Base-by-base conservation (phyloP, 805 yeast genomes). In the Yarrowia divulgata region DNA sequence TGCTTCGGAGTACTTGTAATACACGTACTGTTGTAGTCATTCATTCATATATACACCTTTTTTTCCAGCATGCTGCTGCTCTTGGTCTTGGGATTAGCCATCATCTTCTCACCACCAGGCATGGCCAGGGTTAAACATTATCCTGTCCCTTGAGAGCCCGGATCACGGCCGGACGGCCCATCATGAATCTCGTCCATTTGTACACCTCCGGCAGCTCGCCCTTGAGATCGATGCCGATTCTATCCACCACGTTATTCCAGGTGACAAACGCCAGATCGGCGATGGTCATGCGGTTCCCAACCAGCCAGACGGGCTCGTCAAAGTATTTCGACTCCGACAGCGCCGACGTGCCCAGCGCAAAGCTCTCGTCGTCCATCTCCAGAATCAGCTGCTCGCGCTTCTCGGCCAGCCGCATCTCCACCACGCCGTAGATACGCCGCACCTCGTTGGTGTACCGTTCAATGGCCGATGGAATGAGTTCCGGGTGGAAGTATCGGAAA, bases 181-280 rank as follows among this genome's bases (percentile, higher is more conserved):
- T 90, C 97, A 93, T 91, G 75, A 88, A 88, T 77, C 90, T 89
- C 12, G 97, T 93, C 98, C 97, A 93, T 78, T 91, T 91, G 81
- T 91, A 93, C 58, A 93, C 97, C 80, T 93, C 98, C 1, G 97
- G 97, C 67, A 74, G 72, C 77, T 93, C 98, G 39, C 86, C 84
- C 77, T 90, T 89, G 74, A 93, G 85, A 75, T 90, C 91, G 71
- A 93, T 91, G 8, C 97, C 98, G 68, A 93, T 90, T 75, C 97
- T 84, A 77, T 91, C 97, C 68, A 93, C 97, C 18, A 93, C 97
- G 75, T 93, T 93, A 78, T 93, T 93, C 98, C 98, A 93, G 16
- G 98, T 97, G 37, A 93, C 97, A 80, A 93, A 93, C 29, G 94
- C 87, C 75, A 93, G 82, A 79, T 93, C 98, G 2, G 98, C 98